These are phyloP conservation scores for Chaetomiaceae sp. DNA, from an alignment of 2,329 filamentous ascomycete species.

Conservation along the genomic window DNA sequence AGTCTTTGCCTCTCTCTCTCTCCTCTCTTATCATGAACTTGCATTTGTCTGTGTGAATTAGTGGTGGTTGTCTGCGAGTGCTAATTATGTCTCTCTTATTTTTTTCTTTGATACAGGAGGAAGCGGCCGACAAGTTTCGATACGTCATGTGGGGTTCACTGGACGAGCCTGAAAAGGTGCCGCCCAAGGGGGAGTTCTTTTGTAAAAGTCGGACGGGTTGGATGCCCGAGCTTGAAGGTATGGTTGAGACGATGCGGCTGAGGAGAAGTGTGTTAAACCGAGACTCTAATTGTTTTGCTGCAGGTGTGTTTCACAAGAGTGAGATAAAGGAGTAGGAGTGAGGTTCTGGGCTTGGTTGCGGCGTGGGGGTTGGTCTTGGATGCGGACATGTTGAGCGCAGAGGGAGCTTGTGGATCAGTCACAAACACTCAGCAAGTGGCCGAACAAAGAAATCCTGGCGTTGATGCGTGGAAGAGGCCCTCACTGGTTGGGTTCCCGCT, in stretches of 20 bases:
- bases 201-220: constrained; percentile 43
- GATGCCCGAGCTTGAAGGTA: constrained; percentile 47
- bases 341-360: no score
- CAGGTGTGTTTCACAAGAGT: constrained; percentile 43
- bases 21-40: background rate
- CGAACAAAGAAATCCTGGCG: background rate
- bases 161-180: constrained; percentile 43
- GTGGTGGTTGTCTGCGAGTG: no score
- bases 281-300: background rate
- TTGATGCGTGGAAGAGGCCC: no score
- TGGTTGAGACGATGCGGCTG: constrained; percentile 16
- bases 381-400: no score
- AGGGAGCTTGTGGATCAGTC: no score
- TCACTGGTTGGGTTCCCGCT: no score
- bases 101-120: no score
- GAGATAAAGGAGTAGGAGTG: constrained; percentile 36
- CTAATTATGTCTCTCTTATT: no score
- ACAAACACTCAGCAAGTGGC: no score
- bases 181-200: constrained; percentile 53
- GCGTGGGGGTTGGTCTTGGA: no score
- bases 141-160: constrained; percentile 44
- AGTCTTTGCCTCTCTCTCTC: background rate
- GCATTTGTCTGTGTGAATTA: no score
- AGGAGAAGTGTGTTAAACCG: background rate
- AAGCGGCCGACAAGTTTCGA: constrained; percentile 42